phyloP scores from a whole-genome alignment of 2,329 filamentous ascomycete genomes.

The Talaromyces rugulosus region DNA sequence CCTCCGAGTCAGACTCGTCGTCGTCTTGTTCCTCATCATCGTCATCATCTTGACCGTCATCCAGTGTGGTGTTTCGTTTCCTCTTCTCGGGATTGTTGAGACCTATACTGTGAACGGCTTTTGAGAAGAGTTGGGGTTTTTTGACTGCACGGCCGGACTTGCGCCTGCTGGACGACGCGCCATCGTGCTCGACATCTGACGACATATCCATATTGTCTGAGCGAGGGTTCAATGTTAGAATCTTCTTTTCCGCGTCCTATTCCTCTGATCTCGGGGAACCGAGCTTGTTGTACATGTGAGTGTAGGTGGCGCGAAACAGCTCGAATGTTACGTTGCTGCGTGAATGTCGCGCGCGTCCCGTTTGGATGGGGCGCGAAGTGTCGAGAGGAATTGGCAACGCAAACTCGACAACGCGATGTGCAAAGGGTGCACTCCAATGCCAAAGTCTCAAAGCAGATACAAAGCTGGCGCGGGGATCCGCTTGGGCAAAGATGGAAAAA shows the following conservation, averaged over 20 bases:
- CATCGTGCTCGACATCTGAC: slow-evolving; percentile 11
- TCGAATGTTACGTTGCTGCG: not conserved
- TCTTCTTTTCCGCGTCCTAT: not conserved
- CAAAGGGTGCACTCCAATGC: not conserved
- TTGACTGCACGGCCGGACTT: slow-evolving; percentile 43
- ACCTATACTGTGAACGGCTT: slow-evolving; percentile 28
- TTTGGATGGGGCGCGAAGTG: not conserved
- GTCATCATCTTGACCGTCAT: slow-evolving; percentile 32
- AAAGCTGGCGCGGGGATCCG: not conserved
- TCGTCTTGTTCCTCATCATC: slow-evolving; percentile 24
- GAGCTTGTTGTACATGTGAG: not conserved
- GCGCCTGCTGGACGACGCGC: slow-evolving; percentile 11
- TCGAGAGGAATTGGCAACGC: not conserved
- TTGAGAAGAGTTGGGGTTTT: slow-evolving; percentile 40
- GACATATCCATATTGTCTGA: slow-evolving; percentile 10
- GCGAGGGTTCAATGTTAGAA: not conserved
- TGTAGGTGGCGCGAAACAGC: not conserved
- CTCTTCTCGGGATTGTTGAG: slow-evolving; percentile 40
- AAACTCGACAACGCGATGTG: not conserved
- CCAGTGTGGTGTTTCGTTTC: slow-evolving; percentile 42
- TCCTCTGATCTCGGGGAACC: not conserved
- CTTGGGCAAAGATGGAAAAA: not conserved
- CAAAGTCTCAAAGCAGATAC: not conserved
- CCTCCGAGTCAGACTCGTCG: slow-evolving; percentile 34
- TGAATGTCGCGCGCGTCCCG: not conserved